phyloP scores from a whole-genome alignment of 768 basidiomycete species.

The Lenzites betulinus region DNA sequence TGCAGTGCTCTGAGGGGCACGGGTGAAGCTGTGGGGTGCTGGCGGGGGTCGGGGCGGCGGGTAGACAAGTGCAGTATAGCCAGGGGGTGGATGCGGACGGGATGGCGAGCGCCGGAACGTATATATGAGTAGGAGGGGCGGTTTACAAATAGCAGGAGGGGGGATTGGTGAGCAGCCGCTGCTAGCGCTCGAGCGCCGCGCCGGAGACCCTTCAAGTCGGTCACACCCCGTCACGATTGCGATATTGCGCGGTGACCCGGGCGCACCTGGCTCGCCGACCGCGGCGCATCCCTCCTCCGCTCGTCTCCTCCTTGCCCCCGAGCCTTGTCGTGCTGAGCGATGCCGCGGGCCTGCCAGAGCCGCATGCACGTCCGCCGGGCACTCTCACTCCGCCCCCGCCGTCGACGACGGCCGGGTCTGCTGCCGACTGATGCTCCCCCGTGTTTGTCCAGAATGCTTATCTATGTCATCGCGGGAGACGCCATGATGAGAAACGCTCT shows the following conservation, averaged over 20 bases:
- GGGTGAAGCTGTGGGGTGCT: neutral
- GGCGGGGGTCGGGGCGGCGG: neutral
- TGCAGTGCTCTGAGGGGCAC: neutral
- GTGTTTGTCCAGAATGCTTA: neutral
- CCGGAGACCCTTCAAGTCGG: slow-evolving; percentile 3
- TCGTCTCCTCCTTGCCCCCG: neutral
- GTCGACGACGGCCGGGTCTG: too few relatives aligned
- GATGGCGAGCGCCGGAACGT: slow-evolving; percentile 16
- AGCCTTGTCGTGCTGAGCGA: too few relatives aligned
- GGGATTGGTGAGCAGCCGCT: slow-evolving; percentile 24
- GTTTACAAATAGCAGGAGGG: slow-evolving; percentile 23
- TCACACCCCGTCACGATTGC: slow-evolving; percentile 12
- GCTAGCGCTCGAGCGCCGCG: slow-evolving; percentile 12
- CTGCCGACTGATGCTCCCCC: too few relatives aligned
- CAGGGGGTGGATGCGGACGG: neutral
- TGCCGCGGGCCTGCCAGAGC: too few relatives aligned
- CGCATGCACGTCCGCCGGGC: too few relatives aligned
- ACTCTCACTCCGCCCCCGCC: too few relatives aligned
- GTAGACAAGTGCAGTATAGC: neutral
- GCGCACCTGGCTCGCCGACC: neutral
- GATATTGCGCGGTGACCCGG: too few relatives aligned
- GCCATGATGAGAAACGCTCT: slow-evolving; percentile 3
- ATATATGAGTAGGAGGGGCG: slow-evolving; percentile 17
- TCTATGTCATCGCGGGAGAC: slow-evolving; percentile 13
- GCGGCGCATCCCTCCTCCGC: neutral